phyloP scores from a whole-genome alignment of 768 basidiomycete species.

The Galerina sulciceps region DNA sequence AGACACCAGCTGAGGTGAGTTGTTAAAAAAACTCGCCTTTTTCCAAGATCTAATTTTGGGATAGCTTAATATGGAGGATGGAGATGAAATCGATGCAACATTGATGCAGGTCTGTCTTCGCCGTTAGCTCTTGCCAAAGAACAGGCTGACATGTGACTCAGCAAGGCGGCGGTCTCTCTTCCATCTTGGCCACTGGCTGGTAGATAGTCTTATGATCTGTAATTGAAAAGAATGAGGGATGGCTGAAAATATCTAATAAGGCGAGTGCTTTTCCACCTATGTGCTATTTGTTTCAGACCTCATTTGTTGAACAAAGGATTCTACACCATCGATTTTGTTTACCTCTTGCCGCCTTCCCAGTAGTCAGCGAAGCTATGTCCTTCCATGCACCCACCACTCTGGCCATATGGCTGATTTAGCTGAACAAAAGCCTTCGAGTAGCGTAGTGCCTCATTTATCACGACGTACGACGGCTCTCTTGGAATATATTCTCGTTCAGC shows the following conservation, averaged over 20 bases:
- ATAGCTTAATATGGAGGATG: conserved; percentile 61
- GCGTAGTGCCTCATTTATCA: no score
- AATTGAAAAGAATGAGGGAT: no score
- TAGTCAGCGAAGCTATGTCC: no score
- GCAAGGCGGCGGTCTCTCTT: conserved; percentile 1
- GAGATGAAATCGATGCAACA: conserved; percentile 60
- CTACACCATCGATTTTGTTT: no score
- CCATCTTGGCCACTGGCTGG: background rate
- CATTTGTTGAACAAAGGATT: no score
- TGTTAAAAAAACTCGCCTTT: background rate
- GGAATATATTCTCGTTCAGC: no score
- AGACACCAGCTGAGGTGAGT: conserved; percentile 16
- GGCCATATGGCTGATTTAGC: no score
- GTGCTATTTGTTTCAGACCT: no score
- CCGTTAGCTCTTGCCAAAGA: background rate
- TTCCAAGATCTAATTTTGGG: background rate
- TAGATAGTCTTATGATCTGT: background rate
- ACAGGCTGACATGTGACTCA: background rate
- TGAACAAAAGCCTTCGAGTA: no score
- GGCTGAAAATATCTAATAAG: background rate
- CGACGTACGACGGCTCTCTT: no score
- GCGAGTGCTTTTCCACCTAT: background rate
- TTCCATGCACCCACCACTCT: no score
- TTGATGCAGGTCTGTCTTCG: conserved; percentile 49
- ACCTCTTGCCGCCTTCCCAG: no score